Base-by-base conservation (phyloP, 768 basidiomycete genomes). In the Clathrus columnatus region DNA sequence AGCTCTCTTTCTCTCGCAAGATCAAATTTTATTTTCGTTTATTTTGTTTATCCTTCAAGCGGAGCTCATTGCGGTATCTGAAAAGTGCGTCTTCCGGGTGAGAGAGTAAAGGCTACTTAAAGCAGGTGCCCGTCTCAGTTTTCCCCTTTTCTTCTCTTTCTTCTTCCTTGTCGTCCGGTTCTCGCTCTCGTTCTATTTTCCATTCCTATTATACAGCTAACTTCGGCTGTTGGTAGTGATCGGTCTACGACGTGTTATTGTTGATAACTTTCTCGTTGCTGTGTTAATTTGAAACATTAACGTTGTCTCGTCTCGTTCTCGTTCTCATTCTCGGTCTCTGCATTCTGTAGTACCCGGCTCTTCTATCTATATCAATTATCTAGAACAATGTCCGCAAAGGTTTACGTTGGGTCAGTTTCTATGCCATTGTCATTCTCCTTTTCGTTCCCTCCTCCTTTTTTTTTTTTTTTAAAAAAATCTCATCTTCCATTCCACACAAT, bases 391-490 rank as follows among this genome's bases (percentile, higher is more conserved):
- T 80, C 85, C 71, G 75, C 85, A 67, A 92, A 91, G 76, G 80
- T 91, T 69, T 92, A 91, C 72, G 88, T 92, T 80, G 89, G 88
- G 89, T 92, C 81, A 85, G 89, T 91, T 82, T 82, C 72, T 71
- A 72, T 70, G 71, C 74, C 75, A 68, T 74, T 73, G 70, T 65
- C 74, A 66, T 74, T 67, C 68, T 71, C 65, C 64, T 67, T 61
- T 69, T 63, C 64, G 70, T 69, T 69, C 66, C 63, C 76, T 75
- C 76, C 72, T 76, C 75, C 70, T 64, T 69, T 36, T 36, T 11
- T 36, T 11, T 36, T 36, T 11, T 36, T 36, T 11, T 2, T 36
- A 14, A 32, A 6, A 32, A 32, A 50, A 27, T 42, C 56, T 57
- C 56, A 32, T 32, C 32, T 42, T 46, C 24, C 21, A 42, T 45